phyloP scores from a whole-genome alignment of 495 filamentous ascomycete genomes.

The Evansstolkia leycettana region DNA sequence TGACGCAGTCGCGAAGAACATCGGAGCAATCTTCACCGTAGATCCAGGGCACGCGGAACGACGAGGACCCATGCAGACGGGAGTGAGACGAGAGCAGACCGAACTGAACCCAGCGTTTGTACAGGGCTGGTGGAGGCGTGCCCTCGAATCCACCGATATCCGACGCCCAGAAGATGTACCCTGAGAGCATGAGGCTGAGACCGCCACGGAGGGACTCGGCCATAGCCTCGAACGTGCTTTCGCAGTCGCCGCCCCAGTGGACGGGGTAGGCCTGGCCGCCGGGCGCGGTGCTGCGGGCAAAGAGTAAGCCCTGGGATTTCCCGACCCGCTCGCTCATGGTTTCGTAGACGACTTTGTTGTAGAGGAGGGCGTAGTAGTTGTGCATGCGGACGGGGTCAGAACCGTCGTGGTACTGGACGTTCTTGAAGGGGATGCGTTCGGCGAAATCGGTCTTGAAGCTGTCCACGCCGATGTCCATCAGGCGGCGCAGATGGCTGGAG shows the following conservation, averaged over 20 bases:
- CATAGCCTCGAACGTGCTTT: slow-evolving; percentile 61
- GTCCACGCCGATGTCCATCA: slow-evolving; percentile 56
- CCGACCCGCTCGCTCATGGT: slow-evolving; percentile 48
- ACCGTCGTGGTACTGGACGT: slow-evolving; percentile 45
- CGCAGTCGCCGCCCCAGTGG: slow-evolving; percentile 57
- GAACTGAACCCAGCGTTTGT: slow-evolving; percentile 68
- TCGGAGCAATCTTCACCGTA: slow-evolving; percentile 51
- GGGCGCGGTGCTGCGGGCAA: slow-evolving; percentile 53
- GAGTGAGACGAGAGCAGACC: slow-evolving; percentile 56
- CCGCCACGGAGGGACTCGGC: slow-evolving; percentile 63
- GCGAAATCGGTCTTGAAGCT: slow-evolving; percentile 66
- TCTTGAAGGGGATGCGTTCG: slow-evolving; percentile 52
- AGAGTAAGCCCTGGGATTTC: slow-evolving; percentile 47
- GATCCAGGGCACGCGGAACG: slow-evolving; percentile 61
- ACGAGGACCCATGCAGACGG: slow-evolving; percentile 52
- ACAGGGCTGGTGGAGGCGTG: slow-evolving; percentile 51
- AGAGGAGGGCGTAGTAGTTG: slow-evolving; percentile 62
- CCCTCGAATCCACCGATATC: slow-evolving; percentile 70
- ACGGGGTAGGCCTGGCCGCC: slow-evolving; percentile 58
- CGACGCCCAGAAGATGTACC: slow-evolving; percentile 57
- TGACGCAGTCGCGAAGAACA: slow-evolving; percentile 44
- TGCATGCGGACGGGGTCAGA: slow-evolving; percentile 54
- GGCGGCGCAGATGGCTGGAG: slow-evolving; percentile 37
- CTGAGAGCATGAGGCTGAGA: slow-evolving; percentile 49
- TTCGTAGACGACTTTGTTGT: slow-evolving; percentile 58